Percentiles rank a stretch among this genome's conserved stretches.
Evolutionary conservation across 768 basidiomycete species (phyloP).

Genomic region (Lepiota venenata): DNA sequence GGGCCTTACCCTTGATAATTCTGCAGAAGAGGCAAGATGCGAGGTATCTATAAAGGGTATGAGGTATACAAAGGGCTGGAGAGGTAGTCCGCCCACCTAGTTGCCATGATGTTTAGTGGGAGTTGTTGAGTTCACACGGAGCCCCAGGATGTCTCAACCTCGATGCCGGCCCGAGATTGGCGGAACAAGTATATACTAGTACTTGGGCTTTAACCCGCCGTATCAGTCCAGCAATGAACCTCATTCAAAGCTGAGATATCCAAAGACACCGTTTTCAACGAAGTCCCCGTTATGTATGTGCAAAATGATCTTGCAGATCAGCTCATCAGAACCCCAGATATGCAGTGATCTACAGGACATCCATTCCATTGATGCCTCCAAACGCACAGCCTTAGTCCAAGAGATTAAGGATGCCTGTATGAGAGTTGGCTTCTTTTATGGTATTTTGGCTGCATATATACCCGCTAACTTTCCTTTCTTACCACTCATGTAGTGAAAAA

Average conservation of each 20-base stretch:
- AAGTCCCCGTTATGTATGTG: slow-evolving; percentile 37
- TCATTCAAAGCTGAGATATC: slow-evolving; percentile 11
- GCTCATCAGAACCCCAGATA: background rate
- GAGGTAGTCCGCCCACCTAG: slow-evolving; percentile 26
- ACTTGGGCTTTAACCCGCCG: background rate
- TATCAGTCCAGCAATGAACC: slow-evolving; percentile 9
- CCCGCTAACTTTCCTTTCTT: background rate
- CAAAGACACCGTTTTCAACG: slow-evolving; percentile 25
- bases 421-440: slow-evolving; percentile 83
- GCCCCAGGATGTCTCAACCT: no score
- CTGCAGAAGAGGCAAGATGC: slow-evolving; percentile 89
- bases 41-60: slow-evolving; percentile 38
- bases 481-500: slow-evolving; percentile 53
- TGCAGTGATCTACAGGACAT: slow-evolving; percentile 44
- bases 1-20: slow-evolving; percentile 77
- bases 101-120: slow-evolving; percentile 26
- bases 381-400: slow-evolving; percentile 44
- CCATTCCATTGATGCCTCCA: slow-evolving; percentile 29
- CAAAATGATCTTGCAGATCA: background rate
- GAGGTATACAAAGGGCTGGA: background rate
- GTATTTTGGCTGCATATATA: slow-evolving; percentile 27
- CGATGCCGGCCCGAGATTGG: background rate
- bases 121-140: slow-evolving; percentile 5
- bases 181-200: no score
- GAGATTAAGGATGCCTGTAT: slow-evolving; percentile 74